Base-by-base conservation (phyloP, 495 filamentous ascomycete genomes). In the Podospora conica region DNA sequence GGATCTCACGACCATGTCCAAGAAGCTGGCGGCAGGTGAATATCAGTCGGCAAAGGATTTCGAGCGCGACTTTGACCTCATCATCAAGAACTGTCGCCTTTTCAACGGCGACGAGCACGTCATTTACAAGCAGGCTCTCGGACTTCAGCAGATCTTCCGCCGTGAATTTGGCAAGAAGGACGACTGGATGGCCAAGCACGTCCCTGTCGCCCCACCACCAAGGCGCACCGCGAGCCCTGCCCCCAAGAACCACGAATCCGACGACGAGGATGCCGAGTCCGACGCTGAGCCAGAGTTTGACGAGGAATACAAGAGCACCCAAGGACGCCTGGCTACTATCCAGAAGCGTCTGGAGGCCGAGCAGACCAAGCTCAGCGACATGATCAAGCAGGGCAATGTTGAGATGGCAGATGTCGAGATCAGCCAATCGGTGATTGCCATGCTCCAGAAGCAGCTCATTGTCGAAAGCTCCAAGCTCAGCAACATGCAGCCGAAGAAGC, bases 31-130 rank as follows among this genome's bases (percentile, higher is more conserved):
- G 63, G 81, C 84, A 8, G 92, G 92, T n/a, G 85, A 91, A 60
- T 98, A 97, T 72, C 84, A 88, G 69, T 91, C 83, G 60, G 84
- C 88, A 6, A 91, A 91, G 75, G 95, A 98, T 40, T 91, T 98
- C 68, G 89, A 96, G 68, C 78, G 78, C 53, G 94, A 98, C 73
- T 84, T 96, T 56, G 84, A 84, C 22, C 83, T 91, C 56, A 94
- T 98, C 65, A 87, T 98, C 72, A 83, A 86, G 64, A 98, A 98
- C 74, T 96, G 94, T 75, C 91, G 85, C 79, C 87, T 89, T 25
- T 98, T 97, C 85, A 98, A 98, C 72, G 89, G 91, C 29, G 77
- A 80, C 1, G 86, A 84, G n/a, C 91, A 96, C 69, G 81, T 85
- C 0, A 89, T 96, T 11, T 85, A 90, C 66, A 54, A 77, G 5